Conservation (phyloP, 805 yeast genomes). For the Wickerhamiella kurtzmanii region DNA sequence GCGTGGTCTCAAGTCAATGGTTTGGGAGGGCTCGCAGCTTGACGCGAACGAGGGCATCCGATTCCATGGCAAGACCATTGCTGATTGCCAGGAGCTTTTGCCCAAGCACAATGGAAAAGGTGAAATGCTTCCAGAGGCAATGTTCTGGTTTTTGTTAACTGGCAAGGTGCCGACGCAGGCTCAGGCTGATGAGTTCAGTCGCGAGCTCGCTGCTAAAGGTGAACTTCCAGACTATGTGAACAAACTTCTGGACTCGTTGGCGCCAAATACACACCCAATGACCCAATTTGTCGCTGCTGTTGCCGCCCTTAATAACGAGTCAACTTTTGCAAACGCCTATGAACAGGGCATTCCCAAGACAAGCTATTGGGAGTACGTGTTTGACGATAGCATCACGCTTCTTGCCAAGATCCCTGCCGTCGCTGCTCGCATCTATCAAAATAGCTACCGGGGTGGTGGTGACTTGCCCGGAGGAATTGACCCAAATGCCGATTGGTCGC, state of each 20-base stretch:
- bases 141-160: conserved; percentile 66
- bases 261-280: conserved; percentile 67
- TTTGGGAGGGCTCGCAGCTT: conserved; percentile 70
- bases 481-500: conserved; percentile 51
- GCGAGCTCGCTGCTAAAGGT: conserved; percentile 51
- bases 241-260: conserved; percentile 48
- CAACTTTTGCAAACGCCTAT: conserved; percentile 58
- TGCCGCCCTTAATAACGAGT: conserved; percentile 57
- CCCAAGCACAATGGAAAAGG: conserved; percentile 43
- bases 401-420: conserved; percentile 62
- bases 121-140: conserved; percentile 50
- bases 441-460: conserved; percentile 42
- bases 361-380: conserved; percentile 63
- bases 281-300: conserved; percentile 69
- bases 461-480: conserved; percentile 37
- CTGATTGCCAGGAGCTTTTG: conserved; percentile 51
- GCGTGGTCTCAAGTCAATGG: conserved; percentile 62
- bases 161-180: conserved; percentile 54
- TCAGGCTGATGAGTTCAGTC: conserved; percentile 43
- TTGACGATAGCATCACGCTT: conserved; percentile 57
- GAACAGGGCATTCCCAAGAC: conserved; percentile 54
- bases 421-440: conserved; percentile 63
- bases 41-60: conserved; percentile 67
- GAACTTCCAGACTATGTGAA: conserved; percentile 51
- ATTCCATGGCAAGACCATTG: conserved; percentile 64